Conservation (phyloP, 768 basidiomycete species). For the Leccinum subgranulosum region DNA sequence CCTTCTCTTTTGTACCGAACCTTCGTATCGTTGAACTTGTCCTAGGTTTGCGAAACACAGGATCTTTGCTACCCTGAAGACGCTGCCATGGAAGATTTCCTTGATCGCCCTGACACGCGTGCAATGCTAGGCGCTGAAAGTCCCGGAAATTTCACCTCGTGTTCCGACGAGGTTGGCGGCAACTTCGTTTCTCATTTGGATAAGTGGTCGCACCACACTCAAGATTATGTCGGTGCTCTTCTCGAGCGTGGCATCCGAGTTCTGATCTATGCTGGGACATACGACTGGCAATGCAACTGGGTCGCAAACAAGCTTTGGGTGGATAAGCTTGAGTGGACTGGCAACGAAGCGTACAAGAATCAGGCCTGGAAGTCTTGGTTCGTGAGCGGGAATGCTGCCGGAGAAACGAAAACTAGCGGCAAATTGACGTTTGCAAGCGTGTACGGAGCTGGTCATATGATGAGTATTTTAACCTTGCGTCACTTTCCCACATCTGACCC, state of each 20-base stretch:
- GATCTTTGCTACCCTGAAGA: conserved; percentile 40
- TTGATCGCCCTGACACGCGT: conserved; percentile 44
- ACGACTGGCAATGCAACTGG: conserved; percentile 61
- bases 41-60: conserved; percentile 23
- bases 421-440: conserved; percentile 65
- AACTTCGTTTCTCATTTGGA: conserved; percentile 59
- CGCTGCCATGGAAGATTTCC: conserved; percentile 41
- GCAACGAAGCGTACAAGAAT: conserved; percentile 43
- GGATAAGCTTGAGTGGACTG: conserved; percentile 57
- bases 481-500: conserved; percentile 13
- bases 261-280: conserved; percentile 53
- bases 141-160: conserved; percentile 52
- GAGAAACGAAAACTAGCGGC: conserved; percentile 51
- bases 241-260: conserved; percentile 53
- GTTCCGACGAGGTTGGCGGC: conserved; percentile 47
- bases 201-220: conserved; percentile 53
- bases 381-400: conserved; percentile 52
- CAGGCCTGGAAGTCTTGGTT: conserved; percentile 50
- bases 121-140: conserved; percentile 44
- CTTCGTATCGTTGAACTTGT: conserved; percentile 1
- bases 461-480: conserved; percentile 27
- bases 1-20: background rate
- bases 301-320: conserved; percentile 65
- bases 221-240: conserved; percentile 54
- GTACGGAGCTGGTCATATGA: conserved; percentile 75